A percentile compares a stretch with the other conserved stretches of the same genome.
Conservation (phyloP, 164 flowering plant species). For the Nymphaea thermarum region DNA sequence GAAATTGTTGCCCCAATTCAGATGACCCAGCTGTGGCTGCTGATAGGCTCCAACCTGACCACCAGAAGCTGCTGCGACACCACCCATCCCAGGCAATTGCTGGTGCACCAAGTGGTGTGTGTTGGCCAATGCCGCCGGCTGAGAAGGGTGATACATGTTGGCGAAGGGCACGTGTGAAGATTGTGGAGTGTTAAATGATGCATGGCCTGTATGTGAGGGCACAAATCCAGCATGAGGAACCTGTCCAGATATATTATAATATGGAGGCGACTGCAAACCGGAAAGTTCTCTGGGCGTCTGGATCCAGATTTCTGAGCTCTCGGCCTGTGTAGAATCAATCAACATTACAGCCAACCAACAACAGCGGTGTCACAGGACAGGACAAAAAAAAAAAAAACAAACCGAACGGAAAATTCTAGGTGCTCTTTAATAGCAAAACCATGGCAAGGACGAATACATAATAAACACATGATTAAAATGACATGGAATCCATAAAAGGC, state of each 20-base stretch:
- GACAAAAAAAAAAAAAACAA: too few relatives aligned
- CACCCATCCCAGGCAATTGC: constrained; percentile 38
- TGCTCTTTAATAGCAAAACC: too few relatives aligned
- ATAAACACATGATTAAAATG: too few relatives aligned
- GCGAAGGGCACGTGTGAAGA: constrained; percentile 78
- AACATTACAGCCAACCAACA: background rate
- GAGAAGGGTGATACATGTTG: constrained; percentile 58
- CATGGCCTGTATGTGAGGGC: constrained; percentile 71
- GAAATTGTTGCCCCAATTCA: constrained; percentile 54
- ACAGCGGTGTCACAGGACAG: background rate
- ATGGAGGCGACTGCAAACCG: constrained; percentile 60
- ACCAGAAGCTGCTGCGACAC: constrained; percentile 55
- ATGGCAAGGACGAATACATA: too few relatives aligned
- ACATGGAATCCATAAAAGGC: too few relatives aligned
- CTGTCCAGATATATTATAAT: constrained; percentile 67
- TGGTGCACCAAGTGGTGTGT: constrained; percentile 57
- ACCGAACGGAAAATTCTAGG: too few relatives aligned
- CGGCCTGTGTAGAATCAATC: constrained; percentile 39
- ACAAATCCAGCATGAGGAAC: constrained; percentile 52
- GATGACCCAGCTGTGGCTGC: constrained; percentile 73
- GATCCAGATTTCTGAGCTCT: constrained; percentile 82
- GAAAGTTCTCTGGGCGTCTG: constrained; percentile 69
- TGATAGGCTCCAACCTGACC: constrained; percentile 77
- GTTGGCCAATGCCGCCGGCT: constrained; percentile 44
- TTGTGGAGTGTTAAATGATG: constrained; percentile 58